phyloP scores from a whole-genome alignment of 306 rosid species.

The Malus orientalis region DNA sequence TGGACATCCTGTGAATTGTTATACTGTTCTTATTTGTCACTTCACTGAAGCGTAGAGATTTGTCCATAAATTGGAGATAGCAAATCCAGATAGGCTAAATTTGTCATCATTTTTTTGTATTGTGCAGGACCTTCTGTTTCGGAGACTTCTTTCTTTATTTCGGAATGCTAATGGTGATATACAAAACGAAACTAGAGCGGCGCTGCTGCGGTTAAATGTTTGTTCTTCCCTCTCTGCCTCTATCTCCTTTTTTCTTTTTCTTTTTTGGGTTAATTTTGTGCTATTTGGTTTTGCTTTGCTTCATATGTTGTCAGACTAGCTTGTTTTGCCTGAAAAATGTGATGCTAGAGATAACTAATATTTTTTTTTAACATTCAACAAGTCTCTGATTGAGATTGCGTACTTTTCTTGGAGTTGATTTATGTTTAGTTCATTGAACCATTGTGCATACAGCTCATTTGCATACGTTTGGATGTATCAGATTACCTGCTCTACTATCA shows the following conservation, averaged over 20 bases:
- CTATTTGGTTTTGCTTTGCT: neutral
- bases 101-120: slow-evolving; percentile 13
- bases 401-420: neutral
- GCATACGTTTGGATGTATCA: slow-evolving; percentile 30
- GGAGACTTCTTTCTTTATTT: slow-evolving; percentile 52
- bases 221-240: slow-evolving; percentile 22
- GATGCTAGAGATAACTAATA: neutral
- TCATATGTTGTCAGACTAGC: neutral
- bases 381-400: neutral
- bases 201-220: slow-evolving; percentile 56
- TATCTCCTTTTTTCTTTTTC: neutral
- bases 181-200: slow-evolving; percentile 61
- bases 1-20: neutral
- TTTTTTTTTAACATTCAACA: neutral
- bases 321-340: neutral
- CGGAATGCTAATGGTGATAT: slow-evolving; percentile 48
- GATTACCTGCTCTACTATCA: slow-evolving; percentile 48
- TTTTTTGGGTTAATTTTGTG: slow-evolving; percentile 1
- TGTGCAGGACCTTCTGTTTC: slow-evolving; percentile 57
- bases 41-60: neutral
- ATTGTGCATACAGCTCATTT: slow-evolving; percentile 16
- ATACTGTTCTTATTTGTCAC: neutral
- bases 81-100: neutral
- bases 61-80: neutral
- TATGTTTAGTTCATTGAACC: neutral